A percentile compares a stretch with the other conserved stretches of the same genome.
These are phyloP conservation scores for Nakaseomyces uthaithaninus DNA, from an alignment of 1,139 yeast genomes.

Conservation along the genomic window DNA sequence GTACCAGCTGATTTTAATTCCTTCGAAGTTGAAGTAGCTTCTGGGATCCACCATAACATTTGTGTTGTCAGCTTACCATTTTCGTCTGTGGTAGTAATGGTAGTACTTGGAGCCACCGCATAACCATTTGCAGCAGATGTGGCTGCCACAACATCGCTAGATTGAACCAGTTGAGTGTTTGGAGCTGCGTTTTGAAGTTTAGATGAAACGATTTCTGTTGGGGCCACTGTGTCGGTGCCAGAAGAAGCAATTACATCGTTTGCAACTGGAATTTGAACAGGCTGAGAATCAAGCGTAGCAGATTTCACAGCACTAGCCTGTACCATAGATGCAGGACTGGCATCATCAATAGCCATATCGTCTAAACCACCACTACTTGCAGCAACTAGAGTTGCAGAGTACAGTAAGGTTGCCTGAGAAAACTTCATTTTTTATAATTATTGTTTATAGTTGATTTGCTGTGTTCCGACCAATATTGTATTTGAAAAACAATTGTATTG, in stretches of 20 bases:
- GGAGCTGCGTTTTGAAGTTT: not conserved
- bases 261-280: too few species aligned
- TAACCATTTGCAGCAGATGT: slow-evolving; percentile 6
- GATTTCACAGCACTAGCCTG: too few species aligned
- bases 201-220: too few species aligned
- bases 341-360: slow-evolving; percentile 2
- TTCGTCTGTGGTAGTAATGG: slow-evolving; percentile 21
- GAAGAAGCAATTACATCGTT: too few species aligned
- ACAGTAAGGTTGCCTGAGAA: slow-evolving; percentile 5
- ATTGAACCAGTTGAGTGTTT: not conserved
- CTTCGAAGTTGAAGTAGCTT: slow-evolving; percentile 10
- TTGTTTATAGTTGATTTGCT: not conserved
- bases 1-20: slow-evolving; percentile 5
- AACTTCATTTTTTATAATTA: slow-evolving; percentile 4
- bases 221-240: too few species aligned
- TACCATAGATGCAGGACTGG: not conserved
- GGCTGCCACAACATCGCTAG: not conserved
- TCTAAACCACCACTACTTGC: slow-evolving; percentile 5
- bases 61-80: slow-evolving; percentile 20
- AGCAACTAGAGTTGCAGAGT: slow-evolving; percentile 1
- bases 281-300: too few species aligned
- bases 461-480: not conserved
- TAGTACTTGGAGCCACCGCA: slow-evolving; percentile 19
- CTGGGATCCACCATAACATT: slow-evolving; percentile 20
- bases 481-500: too few species aligned